Base-by-base conservation (phyloP, 768 basidiomycete genomes). In the Nidularia sp. region DNA sequence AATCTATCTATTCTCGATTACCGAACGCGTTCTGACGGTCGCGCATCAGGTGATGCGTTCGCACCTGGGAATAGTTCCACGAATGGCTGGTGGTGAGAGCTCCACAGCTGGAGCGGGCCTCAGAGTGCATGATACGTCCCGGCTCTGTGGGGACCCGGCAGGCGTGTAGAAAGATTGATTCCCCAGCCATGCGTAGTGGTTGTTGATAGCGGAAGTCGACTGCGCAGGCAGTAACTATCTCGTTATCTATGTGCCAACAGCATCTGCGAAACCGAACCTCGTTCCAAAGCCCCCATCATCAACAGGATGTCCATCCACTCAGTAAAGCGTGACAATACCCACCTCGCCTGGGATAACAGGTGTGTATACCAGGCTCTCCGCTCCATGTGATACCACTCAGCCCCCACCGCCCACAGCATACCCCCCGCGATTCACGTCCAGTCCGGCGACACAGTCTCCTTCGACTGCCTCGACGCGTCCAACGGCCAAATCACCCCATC, bases 341-440 rank as follows among this genome's bases (percentile, higher is more conserved):
- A 84, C 61, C 71, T 83, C 2, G 77, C 77, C 48, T 84, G 82
- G 80, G 81, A 84, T 57, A 79, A 83, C 54, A 81, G 77, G 83
- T 81, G 55, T 35, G 15, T 18, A 5, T 50, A 12, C 36, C 5
- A 15, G 4, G 10, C 15, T 12, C 41, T n/a, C 25, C 41, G 7
- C 15, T 47, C 15, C 35, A 41, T 31, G 36, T 4, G 22, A 12
- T 33, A 32, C 15, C 31, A 34, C 34, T 48, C 6, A 34, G 3
- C n/a, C 15, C 31, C 35, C 34, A 4, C 18, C 0, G 45, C 25
- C 25, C 25, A 25, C 25, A 84, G 82, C 54, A 80, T 85, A 41
- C 69, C 73, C 10, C 83, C 83, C 0, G 72, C 72, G 13, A 55
- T 81, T 32, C 73, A 60, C 10, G 61, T 85, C 46, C 53, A 72